Evolutionary conservation across 768 basidiomycete species (phyloP).

Genomic region (Lactarius quietus): DNA sequence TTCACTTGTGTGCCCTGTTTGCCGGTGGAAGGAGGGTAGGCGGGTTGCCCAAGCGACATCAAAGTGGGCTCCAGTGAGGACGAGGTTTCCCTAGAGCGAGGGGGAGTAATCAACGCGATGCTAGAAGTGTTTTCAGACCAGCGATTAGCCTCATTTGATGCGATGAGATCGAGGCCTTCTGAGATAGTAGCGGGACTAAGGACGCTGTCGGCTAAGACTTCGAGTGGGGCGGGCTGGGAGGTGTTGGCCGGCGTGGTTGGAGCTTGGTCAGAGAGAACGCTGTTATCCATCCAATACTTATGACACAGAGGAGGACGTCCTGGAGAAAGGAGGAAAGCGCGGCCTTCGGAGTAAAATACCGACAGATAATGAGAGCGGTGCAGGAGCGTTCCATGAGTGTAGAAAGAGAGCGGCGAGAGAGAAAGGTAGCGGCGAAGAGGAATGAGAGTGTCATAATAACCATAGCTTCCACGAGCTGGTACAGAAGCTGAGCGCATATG

Average conservation of each 20-base stretch:
- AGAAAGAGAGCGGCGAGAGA: conserved; percentile 7
- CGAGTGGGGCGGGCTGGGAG: neutral
- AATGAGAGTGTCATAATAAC: conserved; percentile 19
- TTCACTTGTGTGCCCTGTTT: neutral
- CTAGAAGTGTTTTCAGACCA: neutral
- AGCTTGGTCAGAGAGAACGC: neutral
- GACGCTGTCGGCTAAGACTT: neutral
- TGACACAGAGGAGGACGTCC: conserved; percentile 13
- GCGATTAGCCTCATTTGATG: neutral
- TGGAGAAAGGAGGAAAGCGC: conserved; percentile 20
- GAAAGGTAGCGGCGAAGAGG: neutral
- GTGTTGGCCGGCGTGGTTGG: neutral
- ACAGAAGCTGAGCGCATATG: conserved; percentile 12
- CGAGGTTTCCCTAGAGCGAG: neutral
- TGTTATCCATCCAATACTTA: conserved; percentile 18
- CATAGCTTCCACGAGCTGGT: conserved; percentile 13
- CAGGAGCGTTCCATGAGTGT: conserved; percentile 15
- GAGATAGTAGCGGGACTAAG: neutral
- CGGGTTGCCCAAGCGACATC: neutral
- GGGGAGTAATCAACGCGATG: neutral
- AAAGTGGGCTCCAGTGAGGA: neutral
- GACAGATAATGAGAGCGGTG: conserved; percentile 13
- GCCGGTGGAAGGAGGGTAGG: neutral
- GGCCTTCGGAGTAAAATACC: conserved; percentile 5
- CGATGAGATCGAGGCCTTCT: neutral